Evolutionary conservation across 1,139 yeast genomes (phyloP), one percentile per base, ranked within the genome.

Genomic region (Diutina sp.): DNA sequence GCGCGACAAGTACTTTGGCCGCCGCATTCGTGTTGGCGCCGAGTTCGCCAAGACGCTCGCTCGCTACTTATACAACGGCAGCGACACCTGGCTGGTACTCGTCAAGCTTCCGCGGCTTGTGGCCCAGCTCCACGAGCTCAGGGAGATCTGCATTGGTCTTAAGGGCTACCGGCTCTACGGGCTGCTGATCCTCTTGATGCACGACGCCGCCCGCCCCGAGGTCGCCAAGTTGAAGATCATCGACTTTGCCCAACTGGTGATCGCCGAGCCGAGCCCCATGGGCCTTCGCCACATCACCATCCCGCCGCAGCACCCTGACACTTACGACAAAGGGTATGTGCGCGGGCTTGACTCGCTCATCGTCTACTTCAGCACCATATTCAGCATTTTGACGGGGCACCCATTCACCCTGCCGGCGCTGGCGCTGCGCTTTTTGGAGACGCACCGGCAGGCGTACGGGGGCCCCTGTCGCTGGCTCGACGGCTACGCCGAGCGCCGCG

Each of bases 231-330:
- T 93, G 25, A 82, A 90, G 60, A 79, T 95, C 59, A 93, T 95
- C 61, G 99, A 95, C 71, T 95, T 95, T 76, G 98, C 98, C 1
- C 96, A 93, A 66, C 87, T 96, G 64, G 86, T 90, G 29, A 87
- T 91, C n/a, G 72, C 72, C 8, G 63, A 66, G 16, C 70, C 72
- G 29, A 74, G 76, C 47, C 57, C 58, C 12, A 57, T 56, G 28
- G 58, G 58, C 46, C 57, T 57, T 38, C 60, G 61, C 44, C 35
- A 47, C 30, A 16, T 47, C 14, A 47, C 51, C 21, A 47, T 47
- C 51, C 96, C 97, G 1, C 97, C 97, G 1, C 73, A 69, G 55
- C 84, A 84, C 64, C 82, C 83, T 1, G 70, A 75, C 14, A 66
- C 72, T 38, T 84, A 90, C 1, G 99, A 95, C 70, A 68, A 71